Percentiles rank a stretch among this genome's conserved stretches.
phyloP scores from a whole-genome alignment of 2,329 filamentous ascomycete species.

The Didymella pomorum region DNA sequence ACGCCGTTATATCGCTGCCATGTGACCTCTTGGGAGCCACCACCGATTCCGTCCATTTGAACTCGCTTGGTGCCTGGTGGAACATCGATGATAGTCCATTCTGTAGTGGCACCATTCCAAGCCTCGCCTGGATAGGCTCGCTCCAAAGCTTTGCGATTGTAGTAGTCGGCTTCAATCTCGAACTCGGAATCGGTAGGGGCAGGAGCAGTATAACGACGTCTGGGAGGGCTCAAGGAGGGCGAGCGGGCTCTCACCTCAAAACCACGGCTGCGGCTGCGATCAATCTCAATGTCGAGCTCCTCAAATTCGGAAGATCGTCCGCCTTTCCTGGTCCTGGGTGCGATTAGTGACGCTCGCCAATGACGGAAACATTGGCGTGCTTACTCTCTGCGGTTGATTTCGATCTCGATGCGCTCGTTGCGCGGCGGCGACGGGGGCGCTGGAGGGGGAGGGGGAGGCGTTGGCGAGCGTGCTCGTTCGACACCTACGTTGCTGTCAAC shows the following conservation, averaged over 20 bases:
- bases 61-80: constrained; percentile 83
- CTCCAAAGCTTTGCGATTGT: constrained; percentile 72
- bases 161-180: constrained; percentile 65
- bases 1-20: constrained; percentile 84
- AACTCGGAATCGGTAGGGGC: constrained; percentile 55
- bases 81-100: constrained; percentile 84
- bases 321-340: constrained; percentile 44
- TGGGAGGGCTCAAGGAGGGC: constrained; percentile 54
- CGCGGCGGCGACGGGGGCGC: constrained; percentile 55
- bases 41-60: constrained; percentile 80
- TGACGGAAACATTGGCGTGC: constrained; percentile 21
- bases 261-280: constrained; percentile 56
- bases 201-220: constrained; percentile 51
- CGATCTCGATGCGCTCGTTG: constrained; percentile 64
- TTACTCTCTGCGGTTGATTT: constrained; percentile 62
- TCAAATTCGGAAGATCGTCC: constrained; percentile 62
- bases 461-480: constrained; percentile 57
- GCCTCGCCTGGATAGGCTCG: constrained; percentile 77
- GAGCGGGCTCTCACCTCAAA: constrained; percentile 45
- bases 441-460: constrained; percentile 59
- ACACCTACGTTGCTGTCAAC: constrained; percentile 45
- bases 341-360: constrained; percentile 20
- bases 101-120: constrained; percentile 74
- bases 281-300: constrained; percentile 70
- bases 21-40: constrained; percentile 76